Conservation (phyloP, 148 eudicot species). For the Bassia scoparia region DNA sequence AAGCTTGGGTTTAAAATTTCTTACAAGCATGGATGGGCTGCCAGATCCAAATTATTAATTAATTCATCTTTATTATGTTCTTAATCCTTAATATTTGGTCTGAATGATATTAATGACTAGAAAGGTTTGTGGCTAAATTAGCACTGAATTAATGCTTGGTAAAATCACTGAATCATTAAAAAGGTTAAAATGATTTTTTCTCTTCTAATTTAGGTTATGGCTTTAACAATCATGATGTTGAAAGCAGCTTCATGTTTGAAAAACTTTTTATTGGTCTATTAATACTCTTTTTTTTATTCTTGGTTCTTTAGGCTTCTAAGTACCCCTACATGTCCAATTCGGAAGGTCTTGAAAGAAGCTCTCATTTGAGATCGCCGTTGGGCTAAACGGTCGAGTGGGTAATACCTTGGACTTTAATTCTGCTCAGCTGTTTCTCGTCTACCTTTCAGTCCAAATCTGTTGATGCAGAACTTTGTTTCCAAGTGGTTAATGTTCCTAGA, state of each 20-base stretch:
- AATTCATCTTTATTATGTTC: no score
- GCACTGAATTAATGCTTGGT: background rate
- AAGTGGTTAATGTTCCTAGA: background rate
- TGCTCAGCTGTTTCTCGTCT: background rate
- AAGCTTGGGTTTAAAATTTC: background rate
- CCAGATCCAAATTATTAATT: no score
- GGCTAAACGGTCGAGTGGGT: slow-evolving; percentile 98
- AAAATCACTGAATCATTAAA: background rate
- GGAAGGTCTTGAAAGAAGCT: slow-evolving; percentile 82
- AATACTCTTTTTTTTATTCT: background rate
- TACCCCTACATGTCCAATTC: slow-evolving; percentile 79
- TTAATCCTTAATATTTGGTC: no score
- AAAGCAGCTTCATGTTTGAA: background rate
- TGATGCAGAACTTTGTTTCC: background rate
- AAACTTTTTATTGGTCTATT: background rate
- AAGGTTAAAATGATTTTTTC: background rate
- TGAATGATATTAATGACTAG: no score
- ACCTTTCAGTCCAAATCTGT: no score
- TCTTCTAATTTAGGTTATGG: no score
- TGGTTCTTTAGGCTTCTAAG: slow-evolving; percentile 65
- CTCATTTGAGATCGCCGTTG: slow-evolving; percentile 88
- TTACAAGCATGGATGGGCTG: background rate
- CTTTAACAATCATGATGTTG: no score
- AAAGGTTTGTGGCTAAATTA: background rate
- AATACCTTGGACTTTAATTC: slow-evolving; percentile 7